Conservation (phyloP, 2,329 filamentous ascomycete genomes). For the Calonectria pseudoreteaudii region DNA sequence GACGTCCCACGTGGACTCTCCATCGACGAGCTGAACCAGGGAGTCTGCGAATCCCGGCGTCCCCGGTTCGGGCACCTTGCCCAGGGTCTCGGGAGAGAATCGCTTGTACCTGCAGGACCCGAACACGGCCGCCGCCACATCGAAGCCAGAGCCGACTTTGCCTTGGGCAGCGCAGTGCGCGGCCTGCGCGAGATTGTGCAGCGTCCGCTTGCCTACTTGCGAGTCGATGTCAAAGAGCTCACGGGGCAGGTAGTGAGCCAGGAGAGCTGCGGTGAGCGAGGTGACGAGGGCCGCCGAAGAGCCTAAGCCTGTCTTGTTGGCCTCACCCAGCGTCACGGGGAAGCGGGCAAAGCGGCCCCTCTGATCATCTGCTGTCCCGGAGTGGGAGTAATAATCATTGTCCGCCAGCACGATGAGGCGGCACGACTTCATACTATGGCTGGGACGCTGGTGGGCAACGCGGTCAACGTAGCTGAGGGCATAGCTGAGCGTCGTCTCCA, state of each 20-base stretch:
- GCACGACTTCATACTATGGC: constrained; percentile 71
- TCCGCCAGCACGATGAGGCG: constrained; percentile 91
- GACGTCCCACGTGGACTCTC: constrained; percentile 78
- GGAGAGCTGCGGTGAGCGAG: constrained; percentile 80
- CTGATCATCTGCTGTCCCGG: constrained; percentile 46
- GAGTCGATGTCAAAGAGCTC: constrained; percentile 68
- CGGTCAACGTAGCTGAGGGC: constrained; percentile 82
- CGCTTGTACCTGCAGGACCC: constrained; percentile 91
- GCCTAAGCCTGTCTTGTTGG: constrained; percentile 95
- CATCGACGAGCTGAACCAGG: constrained; percentile 75
- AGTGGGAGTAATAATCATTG: constrained; percentile 92
- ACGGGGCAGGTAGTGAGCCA: constrained; percentile 78
- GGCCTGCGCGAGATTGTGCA: constrained; percentile 95
- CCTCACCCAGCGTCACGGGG: constrained; percentile 77
- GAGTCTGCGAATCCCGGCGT: constrained; percentile 73
- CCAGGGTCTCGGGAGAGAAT: constrained; percentile 86
- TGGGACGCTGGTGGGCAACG: constrained; percentile 50
- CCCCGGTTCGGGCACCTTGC: constrained; percentile 74
- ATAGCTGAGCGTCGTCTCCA: constrained; percentile 91
- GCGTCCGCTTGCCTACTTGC: constrained; percentile 65
- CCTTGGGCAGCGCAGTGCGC: constrained; percentile 96
- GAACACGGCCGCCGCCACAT: constrained; percentile 92
- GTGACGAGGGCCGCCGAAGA: constrained; percentile 96
- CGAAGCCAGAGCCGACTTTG: constrained; percentile 95
- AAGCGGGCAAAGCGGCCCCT: constrained; percentile 79